These are phyloP conservation scores for Xylaria sp. DNA, from an alignment of 2,329 filamentous ascomycete species.

Conservation along the genomic window DNA sequence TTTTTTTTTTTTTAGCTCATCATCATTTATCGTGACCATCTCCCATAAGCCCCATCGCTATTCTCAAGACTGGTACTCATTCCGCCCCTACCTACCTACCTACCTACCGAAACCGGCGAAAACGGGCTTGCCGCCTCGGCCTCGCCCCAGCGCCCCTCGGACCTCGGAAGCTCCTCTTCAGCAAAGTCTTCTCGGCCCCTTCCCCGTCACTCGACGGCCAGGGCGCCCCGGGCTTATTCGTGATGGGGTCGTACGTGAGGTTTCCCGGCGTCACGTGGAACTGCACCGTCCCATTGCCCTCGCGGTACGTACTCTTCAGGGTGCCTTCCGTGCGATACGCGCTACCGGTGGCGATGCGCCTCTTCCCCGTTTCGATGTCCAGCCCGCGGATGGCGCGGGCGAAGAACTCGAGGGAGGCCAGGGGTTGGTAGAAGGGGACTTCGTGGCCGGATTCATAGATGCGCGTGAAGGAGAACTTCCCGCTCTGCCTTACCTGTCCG, in stretches of 20 bases:
- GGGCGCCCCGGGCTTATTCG: constrained; percentile 47
- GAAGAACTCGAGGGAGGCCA: constrained; percentile 61
- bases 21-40: constrained; percentile 4
- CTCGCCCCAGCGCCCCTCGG: constrained; percentile 28
- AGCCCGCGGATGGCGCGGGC: constrained; percentile 59
- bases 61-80: neutral
- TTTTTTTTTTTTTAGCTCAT: neutral
- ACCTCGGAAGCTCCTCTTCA: constrained; percentile 42
- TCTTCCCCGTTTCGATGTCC: constrained; percentile 62
- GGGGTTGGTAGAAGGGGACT: constrained; percentile 65
- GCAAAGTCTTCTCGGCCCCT: constrained; percentile 20
- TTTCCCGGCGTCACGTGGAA: constrained; percentile 48
- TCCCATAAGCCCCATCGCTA: neutral
- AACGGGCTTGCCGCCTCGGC: constrained; percentile 6
- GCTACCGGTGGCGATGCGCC: constrained; percentile 7
- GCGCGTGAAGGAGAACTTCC: constrained; percentile 61
- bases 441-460: constrained; percentile 57
- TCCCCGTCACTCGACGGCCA: constrained; percentile 39
- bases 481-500: constrained; percentile 64
- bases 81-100: neutral
- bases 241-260: constrained; percentile 49
- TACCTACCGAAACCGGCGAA: constrained; percentile 24
- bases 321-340: constrained; percentile 55
- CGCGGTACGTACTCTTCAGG: constrained; percentile 57
- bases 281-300: constrained; percentile 55